These are phyloP conservation scores for Aspergillus caelatus DNA, from an alignment of 2,329 filamentous ascomycete genomes.

Conservation along the genomic window DNA sequence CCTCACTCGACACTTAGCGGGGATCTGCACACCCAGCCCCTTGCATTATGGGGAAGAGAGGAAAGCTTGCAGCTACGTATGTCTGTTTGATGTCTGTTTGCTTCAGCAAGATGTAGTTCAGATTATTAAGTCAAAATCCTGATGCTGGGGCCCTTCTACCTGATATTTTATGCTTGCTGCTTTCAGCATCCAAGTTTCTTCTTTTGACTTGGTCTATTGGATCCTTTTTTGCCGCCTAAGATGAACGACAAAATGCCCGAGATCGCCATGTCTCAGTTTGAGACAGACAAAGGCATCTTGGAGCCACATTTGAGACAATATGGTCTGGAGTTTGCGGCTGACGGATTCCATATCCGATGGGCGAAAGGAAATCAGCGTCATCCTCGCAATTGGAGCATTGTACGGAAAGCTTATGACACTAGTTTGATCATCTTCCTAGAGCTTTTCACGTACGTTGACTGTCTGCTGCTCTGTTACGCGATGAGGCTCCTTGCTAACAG, in stretches of 20 bases:
- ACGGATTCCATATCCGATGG: slow-evolving; percentile 37
- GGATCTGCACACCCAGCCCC: background rate
- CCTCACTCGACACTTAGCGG: background rate
- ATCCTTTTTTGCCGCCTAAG: background rate
- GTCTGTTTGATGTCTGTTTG: slow-evolving; percentile 1
- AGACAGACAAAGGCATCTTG: slow-evolving; percentile 20
- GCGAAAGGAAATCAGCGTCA: slow-evolving; percentile 30
- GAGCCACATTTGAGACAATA: slow-evolving; percentile 25
- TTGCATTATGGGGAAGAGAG: slow-evolving; percentile 3
- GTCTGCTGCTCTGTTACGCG: background rate
- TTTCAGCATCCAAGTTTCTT: background rate
- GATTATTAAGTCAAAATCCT: background rate
- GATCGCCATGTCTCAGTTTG: slow-evolving; percentile 15
- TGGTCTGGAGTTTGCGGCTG: slow-evolving; percentile 32
- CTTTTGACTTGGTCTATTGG: background rate
- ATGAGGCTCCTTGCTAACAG: slow-evolving; percentile 14
- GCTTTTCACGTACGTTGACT: slow-evolving; percentile 34
- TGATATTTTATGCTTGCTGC: background rate
- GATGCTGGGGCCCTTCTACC: background rate
- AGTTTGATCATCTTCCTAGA: slow-evolving; percentile 33
- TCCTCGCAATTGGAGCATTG: slow-evolving; percentile 35
- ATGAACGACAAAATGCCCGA: slow-evolving; percentile 7
- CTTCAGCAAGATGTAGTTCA: slow-evolving; percentile 2
- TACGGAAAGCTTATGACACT: slow-evolving; percentile 33
- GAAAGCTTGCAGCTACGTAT: slow-evolving; percentile 4